phyloP scores from a whole-genome alignment of 495 filamentous ascomycete genomes.

The Immersiella caudata region DNA sequence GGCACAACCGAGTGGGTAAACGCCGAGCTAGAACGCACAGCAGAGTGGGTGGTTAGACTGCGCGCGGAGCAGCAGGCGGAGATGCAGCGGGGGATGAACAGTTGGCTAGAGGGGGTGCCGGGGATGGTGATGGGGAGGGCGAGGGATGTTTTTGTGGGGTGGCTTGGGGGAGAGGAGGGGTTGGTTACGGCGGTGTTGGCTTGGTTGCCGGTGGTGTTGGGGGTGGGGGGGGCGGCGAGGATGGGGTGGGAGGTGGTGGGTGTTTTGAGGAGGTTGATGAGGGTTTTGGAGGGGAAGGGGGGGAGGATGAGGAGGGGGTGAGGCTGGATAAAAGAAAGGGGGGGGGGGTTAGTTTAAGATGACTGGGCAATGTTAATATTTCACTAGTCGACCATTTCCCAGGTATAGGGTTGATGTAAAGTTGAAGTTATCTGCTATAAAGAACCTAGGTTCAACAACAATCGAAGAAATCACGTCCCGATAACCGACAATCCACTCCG shows the following conservation, averaged over 20 bases:
- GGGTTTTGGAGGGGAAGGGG: too few relatives aligned
- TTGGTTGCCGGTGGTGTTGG: constrained; percentile 16
- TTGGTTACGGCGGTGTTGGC: constrained; percentile 13
- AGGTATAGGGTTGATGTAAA: too few relatives aligned
- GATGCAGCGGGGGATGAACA: neutral
- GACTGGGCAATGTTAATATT: too few relatives aligned
- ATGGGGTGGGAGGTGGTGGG: constrained; percentile 16
- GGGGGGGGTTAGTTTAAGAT: too few relatives aligned
- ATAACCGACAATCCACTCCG: too few relatives aligned
- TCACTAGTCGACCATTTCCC: too few relatives aligned
- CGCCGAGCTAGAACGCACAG: constrained; percentile 4
- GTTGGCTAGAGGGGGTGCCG: constrained; percentile 9
- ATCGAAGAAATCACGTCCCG: too few relatives aligned
- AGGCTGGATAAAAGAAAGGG: too few relatives aligned
- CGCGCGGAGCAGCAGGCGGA: constrained; percentile 6
- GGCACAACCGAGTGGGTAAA: constrained; percentile 9
- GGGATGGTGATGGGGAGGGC: constrained; percentile 11
- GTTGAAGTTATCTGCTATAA: too few relatives aligned
- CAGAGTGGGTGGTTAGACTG: constrained; percentile 1
- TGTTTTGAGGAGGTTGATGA: neutral
- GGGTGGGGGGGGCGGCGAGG: constrained; percentile 11
- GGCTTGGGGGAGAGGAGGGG: constrained; percentile 13
- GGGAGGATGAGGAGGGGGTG: too few relatives aligned
- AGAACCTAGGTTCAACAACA: too few relatives aligned
- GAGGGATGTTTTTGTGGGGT: constrained; percentile 10